A percentile compares a stretch with the other conserved stretches of the same genome.
Evolutionary conservation across 2,329 filamentous ascomycete genomes (phyloP).

Genomic region (Grosmannia huntii): DNA sequence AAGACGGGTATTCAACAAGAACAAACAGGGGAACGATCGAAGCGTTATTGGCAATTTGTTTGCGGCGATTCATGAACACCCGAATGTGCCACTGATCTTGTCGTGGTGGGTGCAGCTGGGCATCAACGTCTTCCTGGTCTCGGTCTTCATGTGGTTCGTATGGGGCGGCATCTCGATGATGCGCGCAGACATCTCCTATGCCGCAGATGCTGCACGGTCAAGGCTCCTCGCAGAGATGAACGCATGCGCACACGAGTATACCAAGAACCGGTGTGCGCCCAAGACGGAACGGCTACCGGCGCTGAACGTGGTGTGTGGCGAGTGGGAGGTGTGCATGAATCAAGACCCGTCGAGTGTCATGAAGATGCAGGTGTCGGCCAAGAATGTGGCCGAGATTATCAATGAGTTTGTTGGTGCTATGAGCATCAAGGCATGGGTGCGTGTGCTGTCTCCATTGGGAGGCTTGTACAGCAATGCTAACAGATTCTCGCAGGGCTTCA

Average conservation of each 20-base stretch:
- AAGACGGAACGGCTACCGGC: conserved; percentile 54
- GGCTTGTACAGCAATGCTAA: not conserved
- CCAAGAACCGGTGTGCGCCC: conserved; percentile 60
- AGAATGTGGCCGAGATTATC: conserved; percentile 83
- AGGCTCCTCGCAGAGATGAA: conserved; percentile 61
- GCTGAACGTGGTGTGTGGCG: conserved; percentile 57
- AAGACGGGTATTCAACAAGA: not conserved
- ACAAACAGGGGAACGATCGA: conserved; percentile 4
- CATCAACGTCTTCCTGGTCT: conserved; percentile 51
- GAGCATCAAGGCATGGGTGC: conserved; percentile 61
- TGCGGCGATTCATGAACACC: conserved; percentile 41
- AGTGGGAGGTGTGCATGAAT: conserved; percentile 82
- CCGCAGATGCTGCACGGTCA: conserved; percentile 54
- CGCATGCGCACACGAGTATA: conserved; percentile 60
- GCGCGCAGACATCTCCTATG: conserved; percentile 60
- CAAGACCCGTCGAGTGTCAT: conserved; percentile 68
- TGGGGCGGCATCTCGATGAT: conserved; percentile 59
- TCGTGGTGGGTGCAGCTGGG: conserved; percentile 46
- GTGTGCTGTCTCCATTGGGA: conserved; percentile 13
- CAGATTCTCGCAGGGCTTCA: conserved; percentile 31
- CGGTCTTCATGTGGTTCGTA: conserved; percentile 48
- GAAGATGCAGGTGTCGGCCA: conserved; percentile 66
- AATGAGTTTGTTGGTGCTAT: conserved; percentile 89
- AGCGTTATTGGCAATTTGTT: conserved; percentile 32
- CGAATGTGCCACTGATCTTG: conserved; percentile 44